Evolutionary conservation across 2,329 filamentous ascomycete species (phyloP).

Genomic region (Lojkania enalia): DNA sequence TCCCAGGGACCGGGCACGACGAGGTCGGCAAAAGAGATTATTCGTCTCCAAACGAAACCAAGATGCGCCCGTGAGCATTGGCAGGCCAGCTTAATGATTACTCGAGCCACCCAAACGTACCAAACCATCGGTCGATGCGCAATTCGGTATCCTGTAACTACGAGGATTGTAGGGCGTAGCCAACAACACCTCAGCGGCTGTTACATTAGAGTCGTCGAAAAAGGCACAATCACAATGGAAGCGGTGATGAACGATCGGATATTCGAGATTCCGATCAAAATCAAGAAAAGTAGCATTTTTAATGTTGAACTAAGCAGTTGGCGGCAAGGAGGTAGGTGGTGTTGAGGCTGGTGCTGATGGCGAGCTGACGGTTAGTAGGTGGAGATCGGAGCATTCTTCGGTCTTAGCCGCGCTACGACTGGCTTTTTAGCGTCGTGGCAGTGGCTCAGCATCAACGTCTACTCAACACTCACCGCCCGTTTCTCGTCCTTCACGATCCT

Average conservation of each 20-base stretch:
- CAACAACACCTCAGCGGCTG: slow-evolving; percentile 19
- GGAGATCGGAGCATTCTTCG: not conserved
- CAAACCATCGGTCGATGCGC: not conserved
- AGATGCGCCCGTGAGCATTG: slow-evolving; percentile 8
- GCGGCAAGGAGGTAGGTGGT: slow-evolving; percentile 10
- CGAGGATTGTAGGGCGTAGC: slow-evolving; percentile 4
- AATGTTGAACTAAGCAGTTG: slow-evolving; percentile 16
- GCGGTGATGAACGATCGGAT: slow-evolving; percentile 21
- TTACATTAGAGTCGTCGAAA: slow-evolving; percentile 5
- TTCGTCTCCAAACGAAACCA: slow-evolving; percentile 13
- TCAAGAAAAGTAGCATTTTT: slow-evolving; percentile 12
- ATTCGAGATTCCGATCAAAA: slow-evolving; percentile 20
- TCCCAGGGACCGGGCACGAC: slow-evolving; percentile 13
- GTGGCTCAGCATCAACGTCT: slow-evolving; percentile 6
- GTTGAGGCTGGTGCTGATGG: slow-evolving; percentile 27
- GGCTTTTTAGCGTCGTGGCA: slow-evolving; percentile 9
- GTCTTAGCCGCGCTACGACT: too few relatives aligned
- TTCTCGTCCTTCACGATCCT: slow-evolving; percentile 1
- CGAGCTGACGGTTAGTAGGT: not conserved
- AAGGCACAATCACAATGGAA: slow-evolving; percentile 13
- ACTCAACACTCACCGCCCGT: slow-evolving; percentile 5
- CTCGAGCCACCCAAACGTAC: not conserved
- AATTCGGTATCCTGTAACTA: not conserved
- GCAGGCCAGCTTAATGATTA: slow-evolving; percentile 6
- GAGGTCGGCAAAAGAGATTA: slow-evolving; percentile 9